phyloP scores from a whole-genome alignment of 2,329 filamentous ascomycete genomes.

The Fulvia fulva region DNA sequence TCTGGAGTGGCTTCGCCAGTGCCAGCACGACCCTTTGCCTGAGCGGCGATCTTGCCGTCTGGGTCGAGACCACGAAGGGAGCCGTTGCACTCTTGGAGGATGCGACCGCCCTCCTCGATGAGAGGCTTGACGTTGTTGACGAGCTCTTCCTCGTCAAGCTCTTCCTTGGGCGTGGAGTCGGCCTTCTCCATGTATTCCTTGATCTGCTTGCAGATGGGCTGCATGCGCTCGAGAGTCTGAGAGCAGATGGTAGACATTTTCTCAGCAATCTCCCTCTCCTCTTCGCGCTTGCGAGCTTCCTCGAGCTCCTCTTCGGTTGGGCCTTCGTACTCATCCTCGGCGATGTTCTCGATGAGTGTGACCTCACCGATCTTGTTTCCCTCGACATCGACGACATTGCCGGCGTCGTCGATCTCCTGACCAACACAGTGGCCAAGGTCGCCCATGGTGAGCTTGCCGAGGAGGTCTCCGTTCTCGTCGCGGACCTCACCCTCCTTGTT shows the following conservation, averaged over 20 bases:
- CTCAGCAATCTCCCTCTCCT: slow-evolving; percentile 72
- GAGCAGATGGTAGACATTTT: slow-evolving; percentile 71
- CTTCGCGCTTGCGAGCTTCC: slow-evolving; percentile 51
- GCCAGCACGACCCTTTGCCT: slow-evolving; percentile 76
- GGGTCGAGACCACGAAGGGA: slow-evolving; percentile 83
- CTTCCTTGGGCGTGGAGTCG: slow-evolving; percentile 76
- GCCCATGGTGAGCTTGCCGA: slow-evolving; percentile 49
- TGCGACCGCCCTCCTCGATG: slow-evolving; percentile 78
- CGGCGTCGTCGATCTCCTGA: slow-evolving; percentile 51
- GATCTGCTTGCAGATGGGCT: slow-evolving; percentile 82
- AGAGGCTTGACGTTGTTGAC: slow-evolving; percentile 83
- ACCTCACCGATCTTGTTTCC: slow-evolving; percentile 63
- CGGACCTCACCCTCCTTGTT: slow-evolving; percentile 53
- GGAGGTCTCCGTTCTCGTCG: slow-evolving; percentile 48
- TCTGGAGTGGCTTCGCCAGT: slow-evolving; percentile 74
- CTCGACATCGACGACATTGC: slow-evolving; percentile 51
- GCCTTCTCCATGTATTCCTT: slow-evolving; percentile 76
- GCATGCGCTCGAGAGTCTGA: slow-evolving; percentile 76
- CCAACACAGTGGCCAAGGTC: slow-evolving; percentile 51
- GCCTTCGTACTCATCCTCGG: slow-evolving; percentile 49
- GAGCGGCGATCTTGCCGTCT: slow-evolving; percentile 76
- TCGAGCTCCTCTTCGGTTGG: slow-evolving; percentile 52
- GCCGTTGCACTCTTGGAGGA: slow-evolving; percentile 82
- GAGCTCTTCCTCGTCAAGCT: slow-evolving; percentile 84
- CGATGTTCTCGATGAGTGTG: slow-evolving; percentile 58